phyloP scores from a whole-genome alignment of 257 asterid genomes.

The Lithospermum erythrorhizon region DNA sequence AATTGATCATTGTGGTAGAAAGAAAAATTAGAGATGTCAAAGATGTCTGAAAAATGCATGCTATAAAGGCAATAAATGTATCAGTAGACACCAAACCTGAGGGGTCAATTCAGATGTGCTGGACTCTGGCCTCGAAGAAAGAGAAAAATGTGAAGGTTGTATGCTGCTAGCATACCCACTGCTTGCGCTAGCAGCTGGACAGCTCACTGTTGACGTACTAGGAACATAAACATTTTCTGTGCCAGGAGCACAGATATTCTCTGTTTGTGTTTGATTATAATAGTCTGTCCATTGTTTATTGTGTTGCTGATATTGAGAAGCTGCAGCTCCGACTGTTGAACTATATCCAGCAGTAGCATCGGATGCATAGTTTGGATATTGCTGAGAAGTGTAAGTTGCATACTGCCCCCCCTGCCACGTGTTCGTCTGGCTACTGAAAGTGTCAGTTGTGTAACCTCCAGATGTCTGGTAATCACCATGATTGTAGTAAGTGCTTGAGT shows the following conservation, averaged over 20 bases:
- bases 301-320: conserved; percentile 63
- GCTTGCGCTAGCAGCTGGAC: conserved; percentile 46
- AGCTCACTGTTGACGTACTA: conserved; percentile 38
- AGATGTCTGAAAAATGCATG: not conserved
- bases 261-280: conserved; percentile 78
- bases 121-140: conserved; percentile 60
- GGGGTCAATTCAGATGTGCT: conserved; percentile 40
- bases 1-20: too few relatives aligned
- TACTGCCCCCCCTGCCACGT: conserved; percentile 82
- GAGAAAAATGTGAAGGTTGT: conserved; percentile 43
- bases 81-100: conserved; percentile 51
- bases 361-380: conserved; percentile 60
- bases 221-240: conserved; percentile 71
- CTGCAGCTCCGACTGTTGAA: conserved; percentile 49
- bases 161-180: conserved; percentile 54
- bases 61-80: conserved; percentile 2
- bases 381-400: conserved; percentile 55
- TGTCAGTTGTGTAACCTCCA: conserved; percentile 80
- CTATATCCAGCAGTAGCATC: conserved; percentile 64
- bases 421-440: conserved; percentile 61
- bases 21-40: not conserved
- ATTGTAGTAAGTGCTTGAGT: conserved; percentile 98
- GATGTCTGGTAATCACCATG: conserved; percentile 99
- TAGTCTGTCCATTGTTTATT: conserved; percentile 91
- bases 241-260: conserved; percentile 99